Evolutionary conservation across 495 filamentous ascomycete genomes (phyloP).

Genomic region (Durotheca rogersii): DNA sequence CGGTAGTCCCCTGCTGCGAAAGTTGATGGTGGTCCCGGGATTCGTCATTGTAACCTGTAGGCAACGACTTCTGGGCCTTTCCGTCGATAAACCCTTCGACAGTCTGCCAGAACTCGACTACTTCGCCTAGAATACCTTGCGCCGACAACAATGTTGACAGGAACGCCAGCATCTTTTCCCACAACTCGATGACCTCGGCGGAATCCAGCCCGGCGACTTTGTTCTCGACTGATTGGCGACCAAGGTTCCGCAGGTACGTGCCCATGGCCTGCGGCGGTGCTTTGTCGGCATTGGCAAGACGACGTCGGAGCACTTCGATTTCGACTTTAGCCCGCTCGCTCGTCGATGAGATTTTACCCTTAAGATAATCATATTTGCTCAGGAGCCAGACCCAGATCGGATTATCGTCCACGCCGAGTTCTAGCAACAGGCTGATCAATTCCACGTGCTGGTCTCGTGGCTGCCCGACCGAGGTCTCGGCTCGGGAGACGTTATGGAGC

Average conservation of each 20-base stretch:
- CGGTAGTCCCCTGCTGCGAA: slow-evolving; percentile 63
- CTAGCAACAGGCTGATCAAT: slow-evolving; percentile 79
- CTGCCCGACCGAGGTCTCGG: slow-evolving; percentile 43
- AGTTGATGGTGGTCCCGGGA: slow-evolving; percentile 83
- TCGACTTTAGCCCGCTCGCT: slow-evolving; percentile 84
- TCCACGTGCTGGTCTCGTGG: slow-evolving; percentile 83
- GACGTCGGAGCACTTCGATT: slow-evolving; percentile 83
- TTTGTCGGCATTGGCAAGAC: slow-evolving; percentile 70
- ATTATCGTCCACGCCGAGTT: slow-evolving; percentile 91
- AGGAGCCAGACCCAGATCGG: slow-evolving; percentile 94
- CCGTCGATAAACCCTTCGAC: slow-evolving; percentile 88
- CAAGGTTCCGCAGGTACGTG: slow-evolving; percentile 68
- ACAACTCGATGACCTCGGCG: slow-evolving; percentile 77
- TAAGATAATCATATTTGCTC: slow-evolving; percentile 84
- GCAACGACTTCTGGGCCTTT: slow-evolving; percentile 75
- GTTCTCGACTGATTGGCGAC: slow-evolving; percentile 59
- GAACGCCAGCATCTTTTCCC: slow-evolving; percentile 77
- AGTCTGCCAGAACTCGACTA: slow-evolving; percentile 91
- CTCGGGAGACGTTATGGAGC: slow-evolving; percentile 49
- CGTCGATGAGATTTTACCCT: slow-evolving; percentile 72
- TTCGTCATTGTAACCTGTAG: slow-evolving; percentile 79
- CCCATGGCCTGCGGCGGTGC: slow-evolving; percentile 68
- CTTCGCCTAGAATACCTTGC: slow-evolving; percentile 80
- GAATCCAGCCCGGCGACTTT: slow-evolving; percentile 64
- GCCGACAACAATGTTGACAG: slow-evolving; percentile 70